Base-by-base conservation (phyloP, 2,329 filamentous ascomycete species). In the Aspergillus floridensis region DNA sequence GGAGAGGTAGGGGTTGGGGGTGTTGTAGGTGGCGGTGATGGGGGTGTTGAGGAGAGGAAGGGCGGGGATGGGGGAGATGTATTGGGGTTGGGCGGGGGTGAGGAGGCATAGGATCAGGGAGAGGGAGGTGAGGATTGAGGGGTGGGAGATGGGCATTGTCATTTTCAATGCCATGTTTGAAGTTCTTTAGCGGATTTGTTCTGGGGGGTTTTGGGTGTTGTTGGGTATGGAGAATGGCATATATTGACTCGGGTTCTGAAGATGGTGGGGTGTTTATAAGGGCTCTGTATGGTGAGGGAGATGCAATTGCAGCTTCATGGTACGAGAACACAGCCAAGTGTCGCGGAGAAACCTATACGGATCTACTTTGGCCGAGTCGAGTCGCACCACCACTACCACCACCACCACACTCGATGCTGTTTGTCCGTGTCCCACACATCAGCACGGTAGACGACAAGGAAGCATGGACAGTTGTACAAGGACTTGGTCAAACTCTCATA, bases 61-160 rank as follows among this genome's bases (percentile, higher is more conserved):
- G 22, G 49, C n/a, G 14, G 56, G 52, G 53, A 64, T 52, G 38
- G 29, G 49, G n/a, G 47, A 19, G 32, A 51, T 46, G 32, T 64
- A 62, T 55, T 54, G 55, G 21, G 56, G 22, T 10, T 8, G 19
- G 19, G 24, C 5, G 1, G 49, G 21, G 51, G 24, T 19, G 12
- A 41, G 22, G n/a, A 19, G 48, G 26, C 38, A 1, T 16, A 29
- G 11, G 5, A 32, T 35, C 12, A 35, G 19, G 47, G n/a, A 14
- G 14, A 22, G 11, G 44, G 5, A 2, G 26, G 7, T 7, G 7
- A 29, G 6, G 26, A 2, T 2, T 7, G 2, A 1, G 7, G 26
- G 24, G 24, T 1, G 2, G 7, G 26, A 8, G 26, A 29, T 26
- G 16, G 24, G 24, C 49, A 35, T 51, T n/a, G 19, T 51, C 22